Base-by-base conservation (phyloP, 139 green algal genomes). In the Trebouxia sp. region DNA sequence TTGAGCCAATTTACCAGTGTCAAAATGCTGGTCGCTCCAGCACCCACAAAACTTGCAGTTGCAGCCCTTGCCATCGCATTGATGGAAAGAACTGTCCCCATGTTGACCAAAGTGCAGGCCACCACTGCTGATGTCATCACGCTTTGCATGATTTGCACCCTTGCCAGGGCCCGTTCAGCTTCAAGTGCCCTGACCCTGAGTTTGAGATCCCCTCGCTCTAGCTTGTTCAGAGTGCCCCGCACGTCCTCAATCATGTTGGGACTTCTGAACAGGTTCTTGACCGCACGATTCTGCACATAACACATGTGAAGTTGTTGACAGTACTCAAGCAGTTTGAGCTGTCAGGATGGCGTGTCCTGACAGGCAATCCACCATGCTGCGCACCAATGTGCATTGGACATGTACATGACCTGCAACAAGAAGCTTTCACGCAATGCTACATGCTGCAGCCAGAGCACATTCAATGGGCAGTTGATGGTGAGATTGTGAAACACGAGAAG, bases 201-300 rank as follows among this genome's bases (percentile, higher is more conserved):
- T 89, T 99, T 99, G 26, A 98, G 83, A 84, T 99, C 96, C 2
- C 97, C 97, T 45, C 87, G 66, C 90, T 98, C 94, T 86, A 99
- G 86, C 45, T 82, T 78, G 37, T 80, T 78, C 76, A 98, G 67
- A 6, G 91, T 89, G n/a, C 69, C 70, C 26, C 90, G 87, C 9
- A 97, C 88, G 75, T 97, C 90, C 80, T 97, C 94, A 42, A 99
- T 95, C 82, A 91, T 87, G 89, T 99, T 97, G 79, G 96, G 96
- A 0, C 83, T 86, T 53, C 85, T 89, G 89, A 99, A 98, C 47
- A 99, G 89, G 88, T 99, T 99, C 75, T 53, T 77, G 41, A 41
- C 56, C 17, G 32, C 48, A 5, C 81, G 74, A 5, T 74, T 42
- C 39, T 74, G 37, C 51, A 39, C 17, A n/a, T 37, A 37, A 78